Evolutionary conservation across 2,329 filamentous ascomycete genomes (phyloP).

Genomic region (Fusarium sp.): DNA sequence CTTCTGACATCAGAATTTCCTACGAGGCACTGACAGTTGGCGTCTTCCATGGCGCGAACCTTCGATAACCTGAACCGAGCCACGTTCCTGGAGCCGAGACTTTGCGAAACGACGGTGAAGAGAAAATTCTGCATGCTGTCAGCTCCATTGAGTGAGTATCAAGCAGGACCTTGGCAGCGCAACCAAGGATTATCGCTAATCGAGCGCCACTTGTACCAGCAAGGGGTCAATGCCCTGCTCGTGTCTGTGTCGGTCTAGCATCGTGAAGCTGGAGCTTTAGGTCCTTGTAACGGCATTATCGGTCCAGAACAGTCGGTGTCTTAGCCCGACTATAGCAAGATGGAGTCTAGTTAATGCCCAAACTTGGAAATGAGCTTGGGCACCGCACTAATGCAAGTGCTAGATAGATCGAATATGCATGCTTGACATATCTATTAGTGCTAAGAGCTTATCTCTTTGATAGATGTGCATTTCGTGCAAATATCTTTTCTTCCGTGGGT

Average conservation of each 20-base stretch:
- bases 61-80: neutral
- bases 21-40: neutral
- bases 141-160: neutral
- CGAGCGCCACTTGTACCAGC: neutral
- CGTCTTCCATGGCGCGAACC: neutral
- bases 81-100: neutral
- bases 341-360: neutral
- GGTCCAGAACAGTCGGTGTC: neutral
- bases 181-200: slow-evolving; percentile 6
- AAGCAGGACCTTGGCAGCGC: neutral
- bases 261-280: neutral
- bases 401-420: neutral
- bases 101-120: neutral
- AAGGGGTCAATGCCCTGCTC: neutral
- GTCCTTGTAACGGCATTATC: neutral
- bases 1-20: neutral
- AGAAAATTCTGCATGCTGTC: neutral
- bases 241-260: neutral
- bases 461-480: neutral
- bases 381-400: neutral
- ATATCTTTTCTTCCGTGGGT: neutral
- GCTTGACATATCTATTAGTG: neutral
- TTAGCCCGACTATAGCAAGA: neutral
- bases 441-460: neutral
- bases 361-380: neutral